Conservation (phyloP, 805 yeast species). For the Gaillardinia entomophila region DNA sequence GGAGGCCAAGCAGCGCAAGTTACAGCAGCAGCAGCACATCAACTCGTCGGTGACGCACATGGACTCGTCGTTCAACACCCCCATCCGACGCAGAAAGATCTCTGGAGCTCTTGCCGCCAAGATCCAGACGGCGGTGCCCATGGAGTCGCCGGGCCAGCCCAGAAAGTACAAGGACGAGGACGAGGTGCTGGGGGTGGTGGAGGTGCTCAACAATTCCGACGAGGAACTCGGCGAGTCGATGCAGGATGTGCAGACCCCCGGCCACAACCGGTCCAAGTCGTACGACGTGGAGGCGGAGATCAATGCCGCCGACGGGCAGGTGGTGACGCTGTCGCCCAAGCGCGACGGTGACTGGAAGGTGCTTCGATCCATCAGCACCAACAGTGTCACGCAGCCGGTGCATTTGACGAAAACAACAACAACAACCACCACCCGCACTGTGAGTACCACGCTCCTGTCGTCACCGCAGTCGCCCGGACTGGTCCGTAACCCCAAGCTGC, state of each 20-base stretch:
- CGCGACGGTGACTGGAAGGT: constrained; percentile 32
- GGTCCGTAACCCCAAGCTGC: constrained; percentile 2
- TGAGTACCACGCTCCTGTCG: constrained; percentile 34
- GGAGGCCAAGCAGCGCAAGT: constrained; percentile 33
- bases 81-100: constrained; percentile 61
- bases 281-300: constrained; percentile 9
- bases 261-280: constrained; percentile 2
- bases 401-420: constrained; percentile 40
- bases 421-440: constrained; percentile 46
- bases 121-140: constrained; percentile 76
- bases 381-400: constrained; percentile 25
- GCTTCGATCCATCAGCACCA: constrained; percentile 32
- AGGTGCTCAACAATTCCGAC: constrained; percentile 33
- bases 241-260: constrained; percentile 13
- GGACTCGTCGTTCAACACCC: constrained; percentile 60
- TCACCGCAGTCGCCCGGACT: constrained; percentile 27
- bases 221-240: constrained; percentile 26
- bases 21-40: constrained; percentile 25
- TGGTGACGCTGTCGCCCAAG: constrained; percentile 15
- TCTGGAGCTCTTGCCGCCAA: constrained; percentile 65
- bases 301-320: constrained; percentile 6
- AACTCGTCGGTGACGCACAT: constrained; percentile 24
- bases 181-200: constrained; percentile 2
- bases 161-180: constrained; percentile 52
- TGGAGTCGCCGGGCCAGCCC: constrained; percentile 96